Percentiles rank a stretch among this genome's conserved stretches.
Evolutionary conservation across 108 stramenopile genomes (phyloP).

Genomic region (Skeletonema costatum): DNA sequence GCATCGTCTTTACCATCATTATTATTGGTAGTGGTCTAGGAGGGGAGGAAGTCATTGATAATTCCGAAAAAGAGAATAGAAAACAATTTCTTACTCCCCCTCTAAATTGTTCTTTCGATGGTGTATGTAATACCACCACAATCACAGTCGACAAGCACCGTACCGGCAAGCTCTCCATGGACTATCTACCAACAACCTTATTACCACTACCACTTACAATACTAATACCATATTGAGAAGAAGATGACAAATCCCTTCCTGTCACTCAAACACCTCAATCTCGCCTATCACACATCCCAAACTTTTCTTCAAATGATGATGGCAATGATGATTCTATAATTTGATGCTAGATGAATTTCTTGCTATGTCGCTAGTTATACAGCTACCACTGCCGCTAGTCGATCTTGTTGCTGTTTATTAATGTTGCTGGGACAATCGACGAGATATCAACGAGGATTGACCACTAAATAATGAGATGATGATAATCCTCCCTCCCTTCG

Average conservation of each 20-base stretch:
- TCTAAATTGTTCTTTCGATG: background rate
- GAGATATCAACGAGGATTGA: background rate
- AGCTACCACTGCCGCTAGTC: background rate
- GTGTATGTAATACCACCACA: background rate
- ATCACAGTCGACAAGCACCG: background rate
- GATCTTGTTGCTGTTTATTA: background rate
- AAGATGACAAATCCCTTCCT: constrained; percentile 33
- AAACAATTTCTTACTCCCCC: background rate
- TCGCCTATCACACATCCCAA: constrained; percentile 4
- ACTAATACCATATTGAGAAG: constrained; percentile 2
- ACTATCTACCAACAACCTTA: background rate
- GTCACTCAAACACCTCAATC: background rate
- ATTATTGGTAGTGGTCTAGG: background rate
- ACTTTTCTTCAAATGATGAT: constrained; percentile 23
- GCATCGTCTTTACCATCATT: background rate
- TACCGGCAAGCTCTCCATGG: background rate
- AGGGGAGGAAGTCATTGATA: background rate
- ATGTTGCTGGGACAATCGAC: background rate
- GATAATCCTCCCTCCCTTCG: background rate
- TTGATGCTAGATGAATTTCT: background rate
- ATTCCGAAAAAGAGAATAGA: constrained; percentile 12
- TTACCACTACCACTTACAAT: background rate
- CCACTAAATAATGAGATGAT: background rate
- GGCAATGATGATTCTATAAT: background rate
- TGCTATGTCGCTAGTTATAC: too few species aligned